These are phyloP conservation scores for Theobroma cacao DNA, from an alignment of 345 rosid genomes.

Conservation along the genomic window DNA sequence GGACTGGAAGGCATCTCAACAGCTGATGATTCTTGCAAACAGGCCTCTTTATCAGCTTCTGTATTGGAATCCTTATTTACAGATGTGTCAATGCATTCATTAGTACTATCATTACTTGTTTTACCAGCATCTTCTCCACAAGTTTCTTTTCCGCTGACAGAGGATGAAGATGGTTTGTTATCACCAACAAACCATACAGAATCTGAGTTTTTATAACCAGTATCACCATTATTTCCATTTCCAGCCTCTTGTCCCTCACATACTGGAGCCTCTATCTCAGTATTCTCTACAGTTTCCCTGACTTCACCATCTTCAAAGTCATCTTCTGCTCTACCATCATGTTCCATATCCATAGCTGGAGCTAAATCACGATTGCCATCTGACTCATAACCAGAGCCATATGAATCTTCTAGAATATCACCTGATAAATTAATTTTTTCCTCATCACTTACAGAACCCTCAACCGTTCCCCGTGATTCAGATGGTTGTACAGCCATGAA, in stretches of 20 bases:
- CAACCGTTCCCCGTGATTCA: constrained; percentile 38
- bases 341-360: constrained; percentile 36
- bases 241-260: constrained; percentile 22
- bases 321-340: constrained; percentile 36
- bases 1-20: constrained; percentile 28
- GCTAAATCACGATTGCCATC: constrained; percentile 37
- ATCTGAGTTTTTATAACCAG: constrained; percentile 22
- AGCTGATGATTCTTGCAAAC: constrained; percentile 28
- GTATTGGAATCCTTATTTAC: constrained; percentile 18
- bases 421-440: constrained; percentile 57
- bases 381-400: constrained; percentile 49
- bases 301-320: constrained; percentile 66
- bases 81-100: constrained; percentile 20
- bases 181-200: constrained; percentile 20
- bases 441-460: constrained; percentile 44
- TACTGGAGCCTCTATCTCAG: constrained; percentile 21
- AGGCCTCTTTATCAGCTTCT: constrained; percentile 21
- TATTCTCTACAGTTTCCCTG: constrained; percentile 34
- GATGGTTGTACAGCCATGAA: constrained; percentile 18
- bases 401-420: constrained; percentile 40
- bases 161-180: constrained; percentile 23
- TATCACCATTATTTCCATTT: constrained; percentile 20
- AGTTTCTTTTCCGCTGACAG: constrained; percentile 27
- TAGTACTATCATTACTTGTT: constrained; percentile 18
- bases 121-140: constrained; percentile 29